These are phyloP conservation scores for Termitomyces sp. DNA, from an alignment of 768 basidiomycete species.

Conservation along the genomic window DNA sequence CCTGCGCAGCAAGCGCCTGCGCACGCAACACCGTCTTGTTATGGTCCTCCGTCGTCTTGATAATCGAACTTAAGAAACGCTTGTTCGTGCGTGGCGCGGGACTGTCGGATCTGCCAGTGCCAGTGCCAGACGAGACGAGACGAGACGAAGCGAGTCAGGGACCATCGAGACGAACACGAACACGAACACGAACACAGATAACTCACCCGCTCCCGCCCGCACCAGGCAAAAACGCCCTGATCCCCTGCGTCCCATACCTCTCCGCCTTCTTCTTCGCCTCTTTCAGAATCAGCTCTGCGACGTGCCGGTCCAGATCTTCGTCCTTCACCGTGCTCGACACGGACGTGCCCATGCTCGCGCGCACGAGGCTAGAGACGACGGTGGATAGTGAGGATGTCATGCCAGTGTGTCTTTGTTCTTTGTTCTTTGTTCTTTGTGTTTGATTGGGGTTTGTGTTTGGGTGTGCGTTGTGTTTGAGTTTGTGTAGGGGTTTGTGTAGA, in stretches of 20 bases:
- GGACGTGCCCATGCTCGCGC: slow-evolving; percentile 74
- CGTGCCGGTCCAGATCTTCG: slow-evolving; percentile 87
- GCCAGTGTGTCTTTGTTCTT: not conserved
- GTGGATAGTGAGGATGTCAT: slow-evolving; percentile 67
- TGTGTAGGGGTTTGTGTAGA: no score
- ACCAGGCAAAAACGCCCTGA: slow-evolving; percentile 71
- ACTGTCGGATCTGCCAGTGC: slow-evolving; percentile 52
- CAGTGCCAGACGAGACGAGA: no score
- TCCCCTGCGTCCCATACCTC: slow-evolving; percentile 71
- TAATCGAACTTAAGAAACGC: slow-evolving; percentile 80
- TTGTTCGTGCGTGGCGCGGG: slow-evolving; percentile 81
- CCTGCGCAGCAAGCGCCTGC: slow-evolving; percentile 71
- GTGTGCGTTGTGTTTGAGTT: no score
- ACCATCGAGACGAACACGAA: no score
- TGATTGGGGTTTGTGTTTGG: no score
- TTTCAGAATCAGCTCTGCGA: slow-evolving; percentile 86
- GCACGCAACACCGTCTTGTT: slow-evolving; percentile 81
- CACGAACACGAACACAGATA: no score
- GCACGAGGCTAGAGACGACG: slow-evolving; percentile 79
- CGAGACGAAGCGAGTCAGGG: no score
- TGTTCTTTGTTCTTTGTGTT: no score
- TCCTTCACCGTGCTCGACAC: slow-evolving; percentile 61
- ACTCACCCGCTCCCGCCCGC: slow-evolving; percentile 39
- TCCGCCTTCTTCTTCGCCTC: slow-evolving; percentile 94
- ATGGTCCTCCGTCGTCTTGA: slow-evolving; percentile 93